These are phyloP conservation scores for Backusella macrospora DNA, from an alignment of 192 early-diverging fungal genomes.

Conservation along the genomic window DNA sequence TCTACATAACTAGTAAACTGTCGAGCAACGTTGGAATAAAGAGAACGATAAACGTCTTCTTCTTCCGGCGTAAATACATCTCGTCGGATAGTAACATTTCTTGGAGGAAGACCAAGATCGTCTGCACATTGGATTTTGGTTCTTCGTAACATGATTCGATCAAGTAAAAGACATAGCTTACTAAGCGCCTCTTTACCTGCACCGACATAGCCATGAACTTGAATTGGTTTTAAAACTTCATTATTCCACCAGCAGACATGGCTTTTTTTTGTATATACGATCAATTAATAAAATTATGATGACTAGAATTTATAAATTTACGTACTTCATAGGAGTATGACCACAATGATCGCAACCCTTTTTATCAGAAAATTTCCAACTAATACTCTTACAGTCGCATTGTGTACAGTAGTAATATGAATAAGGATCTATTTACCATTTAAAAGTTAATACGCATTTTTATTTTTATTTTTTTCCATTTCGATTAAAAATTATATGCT, in stretches of 20 bases:
- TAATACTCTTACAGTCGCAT: constrained; percentile 69
- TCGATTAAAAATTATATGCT: not conserved
- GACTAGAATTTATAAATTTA: not conserved
- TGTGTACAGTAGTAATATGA: constrained; percentile 85
- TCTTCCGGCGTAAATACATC: constrained; percentile 90
- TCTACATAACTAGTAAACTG: constrained; percentile 84
- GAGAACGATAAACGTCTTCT: constrained; percentile 84
- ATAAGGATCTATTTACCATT: constrained; percentile 59
- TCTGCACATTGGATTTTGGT: constrained; percentile 89
- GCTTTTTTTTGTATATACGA: constrained; percentile 12
- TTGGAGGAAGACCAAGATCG: constrained; percentile 86
- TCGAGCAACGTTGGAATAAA: constrained; percentile 74
- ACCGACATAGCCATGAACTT: constrained; percentile 66
- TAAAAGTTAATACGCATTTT: not conserved
- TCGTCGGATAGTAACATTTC: constrained; percentile 75
- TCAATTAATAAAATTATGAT: not conserved
- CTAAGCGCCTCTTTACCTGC: constrained; percentile 66
- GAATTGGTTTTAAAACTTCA: constrained; percentile 91
- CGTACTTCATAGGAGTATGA: constrained; percentile 62
- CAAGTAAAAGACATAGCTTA: constrained; percentile 77
- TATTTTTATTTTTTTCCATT: not conserved
- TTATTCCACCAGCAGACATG: constrained; percentile 90
- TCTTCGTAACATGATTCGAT: constrained; percentile 87
- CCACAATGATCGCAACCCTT: constrained; percentile 60
- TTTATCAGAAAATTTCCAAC: constrained; percentile 64